Evolutionary conservation across 1,284 basidiomycete genomes (phyloP), one percentile per base, ranked within the genome.

Genomic region (Heterobasidion parviporum): DNA sequence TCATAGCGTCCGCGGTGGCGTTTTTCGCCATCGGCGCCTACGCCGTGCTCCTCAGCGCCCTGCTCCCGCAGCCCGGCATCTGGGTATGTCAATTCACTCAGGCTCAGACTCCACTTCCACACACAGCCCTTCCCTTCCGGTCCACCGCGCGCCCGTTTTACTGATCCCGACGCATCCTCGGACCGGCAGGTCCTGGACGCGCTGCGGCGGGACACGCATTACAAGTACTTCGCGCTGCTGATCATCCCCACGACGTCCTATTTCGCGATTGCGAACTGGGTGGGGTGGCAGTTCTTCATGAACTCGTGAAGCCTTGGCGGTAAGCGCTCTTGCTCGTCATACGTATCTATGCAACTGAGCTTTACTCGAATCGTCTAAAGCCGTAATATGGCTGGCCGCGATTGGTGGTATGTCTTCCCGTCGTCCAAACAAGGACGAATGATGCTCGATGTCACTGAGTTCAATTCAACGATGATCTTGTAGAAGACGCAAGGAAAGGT

Each of bases 231-330:
- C 61, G 65, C 76, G 12, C 72, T 94, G 12, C 72, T 96, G 46
- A 76, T 94, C 50, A 78, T 97, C 51, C 93, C 94, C 20, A 87
- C 87, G 15, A 83, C 78, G 14, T 78, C 87, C 36, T 94, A 92
- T 71, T 94, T 93, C 68, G 88, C 92, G 53, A 97, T 98, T 65
- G 91, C 93, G 46, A 97, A 97, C 65, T 98, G 94, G 94, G 91
- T 94, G 43, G 92, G 93, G 49, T 96, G 93, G 92, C 91, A 94
- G 68, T 95, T 92, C 69, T 96, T 92, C 69, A 83, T 87, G 49
- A 93, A 92, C 69, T 91, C 92, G 8, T 89, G 67, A 77, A 15
- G 3, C 26, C 20, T 32, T 36, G 26, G 32, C 8, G 3, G 18
- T 18, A 16, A 20, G 16, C 18, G 16, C 47, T 48, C 32, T 7